Evolutionary conservation across 306 rosid species (phyloP).

Genomic region (Prunus dulcis): DNA sequence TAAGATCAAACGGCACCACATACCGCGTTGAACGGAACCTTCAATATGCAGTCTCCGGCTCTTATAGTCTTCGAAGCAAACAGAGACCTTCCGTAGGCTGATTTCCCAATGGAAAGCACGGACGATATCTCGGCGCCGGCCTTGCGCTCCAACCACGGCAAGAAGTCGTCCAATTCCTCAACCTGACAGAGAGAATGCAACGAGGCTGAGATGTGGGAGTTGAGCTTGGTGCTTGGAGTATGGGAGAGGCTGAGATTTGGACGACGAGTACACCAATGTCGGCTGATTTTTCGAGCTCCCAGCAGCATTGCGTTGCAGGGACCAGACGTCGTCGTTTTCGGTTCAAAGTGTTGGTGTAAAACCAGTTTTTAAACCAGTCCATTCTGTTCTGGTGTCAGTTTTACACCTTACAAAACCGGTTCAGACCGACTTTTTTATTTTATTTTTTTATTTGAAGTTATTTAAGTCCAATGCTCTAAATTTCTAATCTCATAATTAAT

Average conservation of each 20-base stretch:
- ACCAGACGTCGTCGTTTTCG: slow-evolving; percentile 5
- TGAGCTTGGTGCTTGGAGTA: slow-evolving; percentile 18
- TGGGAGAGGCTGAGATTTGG: slow-evolving; percentile 16
- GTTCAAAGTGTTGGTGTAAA: neutral
- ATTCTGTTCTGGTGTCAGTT: no score
- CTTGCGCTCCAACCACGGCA: slow-evolving; percentile 70
- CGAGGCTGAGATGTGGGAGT: slow-evolving; percentile 10
- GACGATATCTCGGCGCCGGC: slow-evolving; percentile 49
- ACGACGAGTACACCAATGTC: slow-evolving; percentile 23
- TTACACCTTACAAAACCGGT: no score
- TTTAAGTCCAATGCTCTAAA: no score
- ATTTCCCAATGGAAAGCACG: slow-evolving; percentile 54
- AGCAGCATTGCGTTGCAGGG: slow-evolving; percentile 37
- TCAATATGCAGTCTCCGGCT: slow-evolving; percentile 59
- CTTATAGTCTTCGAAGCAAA: slow-evolving; percentile 58
- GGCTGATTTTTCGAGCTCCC: slow-evolving; percentile 21
- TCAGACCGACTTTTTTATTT: no score
- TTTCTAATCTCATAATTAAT: no score
- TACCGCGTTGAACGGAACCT: slow-evolving; percentile 75
- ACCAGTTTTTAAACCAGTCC: no score
- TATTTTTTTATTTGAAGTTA: no score
- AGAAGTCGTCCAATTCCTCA: slow-evolving; percentile 37
- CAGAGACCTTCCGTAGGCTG: slow-evolving; percentile 58
- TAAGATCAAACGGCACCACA: neutral
- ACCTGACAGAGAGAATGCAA: neutral